These are phyloP conservation scores for Chaetomiaceae sp. DNA, from an alignment of 2,329 filamentous ascomycete species.

Conservation along the genomic window DNA sequence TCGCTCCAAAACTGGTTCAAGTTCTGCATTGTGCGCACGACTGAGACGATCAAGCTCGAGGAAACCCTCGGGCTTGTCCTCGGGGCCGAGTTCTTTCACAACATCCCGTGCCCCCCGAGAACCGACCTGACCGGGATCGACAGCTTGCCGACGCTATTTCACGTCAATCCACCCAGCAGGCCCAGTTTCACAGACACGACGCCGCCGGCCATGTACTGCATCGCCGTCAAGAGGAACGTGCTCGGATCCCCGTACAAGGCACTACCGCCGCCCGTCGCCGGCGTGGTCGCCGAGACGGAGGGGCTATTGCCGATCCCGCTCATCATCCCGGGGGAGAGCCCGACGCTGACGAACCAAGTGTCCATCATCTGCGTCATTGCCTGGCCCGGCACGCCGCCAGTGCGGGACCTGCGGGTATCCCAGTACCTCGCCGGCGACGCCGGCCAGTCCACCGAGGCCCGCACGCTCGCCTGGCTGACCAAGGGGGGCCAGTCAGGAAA, in stretches of 20 bases:
- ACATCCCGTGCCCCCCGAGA: neutral
- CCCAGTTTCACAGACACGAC: neutral
- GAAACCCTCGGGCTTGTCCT: neutral
- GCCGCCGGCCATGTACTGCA: conserved; percentile 7
- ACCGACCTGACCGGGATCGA: neutral
- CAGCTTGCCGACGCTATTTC: neutral
- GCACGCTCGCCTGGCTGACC: neutral
- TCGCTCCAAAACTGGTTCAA: no score
- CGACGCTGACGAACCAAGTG: neutral
- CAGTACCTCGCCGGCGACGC: conserved; percentile 10
- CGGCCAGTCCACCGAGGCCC: neutral
- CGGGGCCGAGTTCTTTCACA: conserved; percentile 7
- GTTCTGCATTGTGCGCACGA: no score
- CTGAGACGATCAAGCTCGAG: no score
- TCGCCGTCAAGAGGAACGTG: neutral
- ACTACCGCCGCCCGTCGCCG: no score
- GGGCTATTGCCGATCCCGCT: neutral
- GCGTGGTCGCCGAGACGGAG: no score
- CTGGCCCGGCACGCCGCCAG: neutral
- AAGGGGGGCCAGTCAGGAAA: neutral
- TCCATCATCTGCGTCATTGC: conserved; percentile 7
- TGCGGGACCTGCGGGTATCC: no score
- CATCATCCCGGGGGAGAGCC: neutral
- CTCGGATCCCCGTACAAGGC: neutral
- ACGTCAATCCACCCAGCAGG: neutral